A percentile compares a stretch with the other conserved stretches of the same genome.
Conservation (phyloP, 2,329 filamentous ascomycete species). For the Neonectria punicea region DNA sequence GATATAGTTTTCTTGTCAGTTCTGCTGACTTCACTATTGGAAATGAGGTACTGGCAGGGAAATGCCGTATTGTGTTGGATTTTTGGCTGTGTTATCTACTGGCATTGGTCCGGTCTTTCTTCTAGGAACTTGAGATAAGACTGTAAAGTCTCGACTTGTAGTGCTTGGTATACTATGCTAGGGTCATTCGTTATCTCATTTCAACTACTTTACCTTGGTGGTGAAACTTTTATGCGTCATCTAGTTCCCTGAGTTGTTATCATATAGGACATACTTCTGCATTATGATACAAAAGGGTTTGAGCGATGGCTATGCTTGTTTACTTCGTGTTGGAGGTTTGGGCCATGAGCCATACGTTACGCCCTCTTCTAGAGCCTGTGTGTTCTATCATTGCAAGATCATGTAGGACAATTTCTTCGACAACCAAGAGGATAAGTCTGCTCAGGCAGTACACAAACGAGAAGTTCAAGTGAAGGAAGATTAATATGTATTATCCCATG, state of each 20-base stretch:
- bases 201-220: background rate
- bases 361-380: background rate
- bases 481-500: background rate
- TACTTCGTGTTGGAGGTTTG: background rate
- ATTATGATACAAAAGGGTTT: background rate
- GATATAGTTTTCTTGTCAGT: background rate
- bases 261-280: background rate
- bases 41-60: too few species aligned
- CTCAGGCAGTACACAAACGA: background rate
- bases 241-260: too few species aligned
- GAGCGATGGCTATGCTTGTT: background rate
- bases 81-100: background rate
- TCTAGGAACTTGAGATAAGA: background rate
- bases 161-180: background rate
- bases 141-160: background rate
- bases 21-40: too few species aligned
- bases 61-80: too few species aligned
- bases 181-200: background rate
- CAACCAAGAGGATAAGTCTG: background rate
- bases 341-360: background rate
- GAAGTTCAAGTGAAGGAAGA: background rate
- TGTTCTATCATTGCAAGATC: background rate
- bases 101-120: background rate
- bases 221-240: background rate
- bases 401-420: background rate